Evolutionary conservation across 805 yeast species (phyloP), one percentile per base, ranked within the genome.

Genomic region (Starmera quercuum): DNA sequence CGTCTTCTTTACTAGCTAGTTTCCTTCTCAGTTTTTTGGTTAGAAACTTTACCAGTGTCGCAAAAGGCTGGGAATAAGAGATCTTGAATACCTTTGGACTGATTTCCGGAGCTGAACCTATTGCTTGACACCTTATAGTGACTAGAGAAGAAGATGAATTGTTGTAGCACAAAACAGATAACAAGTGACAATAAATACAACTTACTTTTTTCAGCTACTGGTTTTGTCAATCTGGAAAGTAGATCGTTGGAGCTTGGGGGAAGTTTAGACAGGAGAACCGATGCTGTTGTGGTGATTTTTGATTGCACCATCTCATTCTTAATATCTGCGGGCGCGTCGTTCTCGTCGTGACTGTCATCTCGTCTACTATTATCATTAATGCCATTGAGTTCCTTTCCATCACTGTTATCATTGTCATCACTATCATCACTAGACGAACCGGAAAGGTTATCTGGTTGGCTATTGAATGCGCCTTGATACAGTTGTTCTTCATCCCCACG

Each of bases 81-180:
- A 73, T 71, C 37, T 64, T 67, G 47, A 71, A 75, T 1, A 71
- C 60, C 3, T 62, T 56, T 0, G 83, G 83, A 2, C 49, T 56
- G 4, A 78, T 56, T 4, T 60, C 57, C 1, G 71, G 68, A 0
- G 75, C 63, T 1, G 81, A 68, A 0, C 84, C 84, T 22, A 78
- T 71, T 2, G 84, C 69, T 39, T 68, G 73, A 45, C 79, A 73
- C 23, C 83, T 53, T 7, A 77, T 56, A 1, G 71, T 64, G 12
- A 75, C 55, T 43, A 66, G 13, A 23, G 13, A 23, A 23, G 6
- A 23, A 21, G 23, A 21, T 9, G 8, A 21, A 9, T 21, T 21
- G 8, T 21, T 11, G 11, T 21, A 11, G 11, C 11, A 21, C 23
- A 21, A 11, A 8, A 21, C 23, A 21, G 15, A 26, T 26, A 20